Evolutionary conservation across 768 basidiomycete genomes (phyloP).

Genomic region (Hemileccinum impolitum): DNA sequence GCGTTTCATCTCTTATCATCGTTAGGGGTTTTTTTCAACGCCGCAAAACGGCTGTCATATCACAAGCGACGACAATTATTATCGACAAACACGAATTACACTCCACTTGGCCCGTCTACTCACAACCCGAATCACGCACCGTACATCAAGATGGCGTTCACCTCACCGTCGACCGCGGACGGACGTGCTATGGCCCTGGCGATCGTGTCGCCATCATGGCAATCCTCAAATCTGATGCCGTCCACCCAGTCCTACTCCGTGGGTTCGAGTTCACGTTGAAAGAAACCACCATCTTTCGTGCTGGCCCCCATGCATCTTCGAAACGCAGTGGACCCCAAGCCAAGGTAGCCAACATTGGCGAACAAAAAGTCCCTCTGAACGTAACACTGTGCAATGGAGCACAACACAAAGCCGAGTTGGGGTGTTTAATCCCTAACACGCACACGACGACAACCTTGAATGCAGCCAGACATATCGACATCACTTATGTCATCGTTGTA

Average conservation of each 20-base stretch:
- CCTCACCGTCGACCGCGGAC: slow-evolving; percentile 70
- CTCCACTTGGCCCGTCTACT: slow-evolving; percentile 90
- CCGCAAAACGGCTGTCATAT: slow-evolving; percentile 65
- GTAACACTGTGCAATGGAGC: slow-evolving; percentile 71
- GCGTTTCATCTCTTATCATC: slow-evolving; percentile 1
- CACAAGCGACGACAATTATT: slow-evolving; percentile 66
- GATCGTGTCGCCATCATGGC: slow-evolving; percentile 75
- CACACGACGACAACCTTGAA: slow-evolving; percentile 82
- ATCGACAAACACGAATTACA: slow-evolving; percentile 95
- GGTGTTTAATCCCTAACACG: slow-evolving; percentile 62
- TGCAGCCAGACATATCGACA: slow-evolving; percentile 80
- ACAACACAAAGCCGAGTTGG: slow-evolving; percentile 69
- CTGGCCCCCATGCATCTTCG: slow-evolving; percentile 45
- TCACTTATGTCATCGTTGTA: slow-evolving; percentile 73
- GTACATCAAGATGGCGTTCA: slow-evolving; percentile 64
- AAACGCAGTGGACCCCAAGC: slow-evolving; percentile 61
- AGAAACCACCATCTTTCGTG: slow-evolving; percentile 75
- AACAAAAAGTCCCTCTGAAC: slow-evolving; percentile 70
- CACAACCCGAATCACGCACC: slow-evolving; percentile 70
- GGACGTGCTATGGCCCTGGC: slow-evolving; percentile 83
- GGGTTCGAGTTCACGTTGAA: slow-evolving; percentile 80
- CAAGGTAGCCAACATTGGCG: slow-evolving; percentile 53
- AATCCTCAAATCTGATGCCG: slow-evolving; percentile 65
- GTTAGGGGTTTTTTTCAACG: slow-evolving; percentile 72
- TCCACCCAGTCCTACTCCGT: slow-evolving; percentile 69